Base-by-base conservation (phyloP, 345 rosid genomes). In the Sisymbrium irio region DNA sequence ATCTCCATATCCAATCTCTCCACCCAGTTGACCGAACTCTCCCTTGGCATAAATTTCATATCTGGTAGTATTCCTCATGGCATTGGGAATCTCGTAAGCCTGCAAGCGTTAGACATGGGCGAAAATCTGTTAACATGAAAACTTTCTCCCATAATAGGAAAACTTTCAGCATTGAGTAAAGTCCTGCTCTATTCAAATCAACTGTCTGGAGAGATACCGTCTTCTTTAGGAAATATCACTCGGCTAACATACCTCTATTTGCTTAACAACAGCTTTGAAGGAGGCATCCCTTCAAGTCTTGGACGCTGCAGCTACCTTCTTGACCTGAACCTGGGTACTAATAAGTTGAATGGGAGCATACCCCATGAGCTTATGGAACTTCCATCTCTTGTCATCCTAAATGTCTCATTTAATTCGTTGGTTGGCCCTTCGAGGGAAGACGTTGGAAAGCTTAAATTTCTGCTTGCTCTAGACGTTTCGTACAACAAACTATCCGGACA, bases 1-100 rank as follows among this genome's bases (percentile, higher is more conserved):
- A 9, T 9, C 17, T 67, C 62, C 27, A 67, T 75, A 51, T 30
- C 61, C 62, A 75, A 68, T 68, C 64, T 75, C 33, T 75, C 74
- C 11, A 47, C 55, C 12, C 44, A 47, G 7, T 49, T 67, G 37
- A 49, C 54, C 1, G 37, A 39, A 41, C 46, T 75, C 60, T 41
- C 55, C 2, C 63, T 68, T n/a, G 40, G 49, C 27, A 9, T 7
- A 6, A 75, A 75, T 53, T 17, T 61, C 69, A 68, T 75, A 67
- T 67, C 64, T 20, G 69, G 79, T 46, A n/a, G 59, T 28, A 54
- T 54, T 14, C 59, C 59, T 54, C 36, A 54, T 3, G 59, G 36
- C 59, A 54, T 67, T 11, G 0, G 45, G 10, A 67, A 67, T 30
- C 62, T 74, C 3, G 17, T 47, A 47, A 40, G 45, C 62, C 67